A percentile compares a stretch with the other conserved stretches of the same genome.
Evolutionary conservation across 805 yeast species (phyloP).

Genomic region (Maudiozyma barnettii): DNA sequence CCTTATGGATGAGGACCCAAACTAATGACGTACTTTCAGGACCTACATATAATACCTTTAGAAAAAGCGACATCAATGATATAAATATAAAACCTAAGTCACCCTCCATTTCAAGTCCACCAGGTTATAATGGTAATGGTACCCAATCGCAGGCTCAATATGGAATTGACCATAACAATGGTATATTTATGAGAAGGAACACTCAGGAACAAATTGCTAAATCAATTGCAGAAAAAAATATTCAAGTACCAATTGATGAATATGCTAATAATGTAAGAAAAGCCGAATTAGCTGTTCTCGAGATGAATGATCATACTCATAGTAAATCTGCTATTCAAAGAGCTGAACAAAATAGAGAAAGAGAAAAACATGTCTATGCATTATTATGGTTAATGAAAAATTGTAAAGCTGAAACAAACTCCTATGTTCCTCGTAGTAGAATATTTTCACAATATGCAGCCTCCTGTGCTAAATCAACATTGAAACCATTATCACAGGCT

Average conservation of each 20-base stretch:
- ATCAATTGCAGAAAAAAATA: slow-evolving; percentile 18
- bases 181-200: slow-evolving; percentile 6
- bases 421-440: slow-evolving; percentile 53
- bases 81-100: neutral
- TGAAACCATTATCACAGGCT: slow-evolving; percentile 61
- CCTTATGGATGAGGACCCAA: neutral
- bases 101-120: neutral
- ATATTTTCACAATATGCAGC: slow-evolving; percentile 57
- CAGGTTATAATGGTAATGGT: neutral
- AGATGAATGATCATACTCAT: slow-evolving; percentile 21
- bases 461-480: slow-evolving; percentile 41
- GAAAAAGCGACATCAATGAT: neutral
- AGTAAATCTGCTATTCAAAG: slow-evolving; percentile 19
- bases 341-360: slow-evolving; percentile 35
- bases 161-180: neutral
- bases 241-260: slow-evolving; percentile 32
- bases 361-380: slow-evolving; percentile 67
- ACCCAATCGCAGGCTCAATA: neutral
- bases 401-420: slow-evolving; percentile 39
- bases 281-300: slow-evolving; percentile 29
- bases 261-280: slow-evolving; percentile 35
- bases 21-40: neutral
- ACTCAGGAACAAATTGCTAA: slow-evolving; percentile 22
- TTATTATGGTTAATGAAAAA: slow-evolving; percentile 66
- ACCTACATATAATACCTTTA: neutral